Evolutionary conservation across 2,329 filamentous ascomycete species (phyloP), one percentile per base, ranked within the genome.

Genomic region (Pestalotiopsis sp.): DNA sequence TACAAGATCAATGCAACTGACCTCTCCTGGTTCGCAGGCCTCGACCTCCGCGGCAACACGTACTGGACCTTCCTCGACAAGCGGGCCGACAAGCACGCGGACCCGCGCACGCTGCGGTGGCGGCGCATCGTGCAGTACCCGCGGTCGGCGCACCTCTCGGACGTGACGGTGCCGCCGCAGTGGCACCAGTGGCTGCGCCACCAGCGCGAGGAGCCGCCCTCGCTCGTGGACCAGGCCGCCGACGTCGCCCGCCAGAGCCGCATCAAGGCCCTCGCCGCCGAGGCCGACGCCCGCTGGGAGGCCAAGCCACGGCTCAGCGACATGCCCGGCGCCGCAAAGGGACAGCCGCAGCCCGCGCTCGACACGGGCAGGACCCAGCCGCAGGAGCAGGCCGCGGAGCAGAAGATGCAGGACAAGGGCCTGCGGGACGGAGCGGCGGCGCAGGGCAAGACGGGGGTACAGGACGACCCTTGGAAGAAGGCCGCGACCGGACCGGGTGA

Each of bases 181-280:
- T 92, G 90, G 90, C 89, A 91, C 79, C 89, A 91, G 75, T 92
- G 90, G 90, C 83, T 92, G 63, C 87, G 90, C 17, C 84, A 91
- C 77, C 87, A 85, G 60, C 86, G 90, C 23, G 70, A 75, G 2
- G 77, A 84, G 0, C 82, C 90, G 2, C 90, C 90, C 0, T 85
- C 82, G 2, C 77, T 91, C 12, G 78, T 80, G 1, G 90, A 92
- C 77, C 89, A 91, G 77, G 75, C 80, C 6, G 78, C 76, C 41
- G 90, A 92, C 66, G 75, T 88, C 1, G 75, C 77, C 12, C 83
- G 90, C 31, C 87, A 85, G 77, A 80, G 82, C 65, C 82, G 84
- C 68, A 83, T 91, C 72, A 86, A 85, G 76, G 70, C 83, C 5
- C 82, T 91, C 17, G 90, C 89, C 13, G 87, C 87, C 17, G 79